These are phyloP conservation scores for Podospora pseudoanserina DNA, from an alignment of 495 filamentous ascomycete species.

Conservation along the genomic window DNA sequence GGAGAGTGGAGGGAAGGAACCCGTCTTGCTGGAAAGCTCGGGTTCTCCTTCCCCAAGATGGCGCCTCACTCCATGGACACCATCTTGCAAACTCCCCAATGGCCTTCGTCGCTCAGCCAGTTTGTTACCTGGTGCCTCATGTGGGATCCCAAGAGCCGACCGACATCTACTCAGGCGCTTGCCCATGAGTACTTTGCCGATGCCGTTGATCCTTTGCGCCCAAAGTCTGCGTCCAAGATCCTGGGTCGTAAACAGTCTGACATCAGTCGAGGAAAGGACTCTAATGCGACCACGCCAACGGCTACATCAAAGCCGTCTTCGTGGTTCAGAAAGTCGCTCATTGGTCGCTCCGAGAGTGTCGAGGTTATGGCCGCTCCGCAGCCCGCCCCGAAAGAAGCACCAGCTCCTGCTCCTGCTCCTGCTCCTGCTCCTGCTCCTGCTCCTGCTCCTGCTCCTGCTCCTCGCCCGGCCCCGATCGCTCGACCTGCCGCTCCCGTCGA, in stretches of 20 bases:
- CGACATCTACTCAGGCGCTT: constrained; percentile 90
- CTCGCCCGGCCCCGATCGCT: constrained; percentile 58
- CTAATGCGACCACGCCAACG: constrained; percentile 60
- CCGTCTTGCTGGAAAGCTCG: constrained; percentile 86
- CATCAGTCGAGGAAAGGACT: constrained; percentile 61
- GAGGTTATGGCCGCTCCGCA: constrained; percentile 34
- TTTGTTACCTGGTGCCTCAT: constrained; percentile 99
- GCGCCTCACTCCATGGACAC: constrained; percentile 95
- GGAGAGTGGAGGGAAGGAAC: constrained; percentile 98
- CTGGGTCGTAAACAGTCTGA: constrained; percentile 87
- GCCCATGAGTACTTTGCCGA: constrained; percentile 95
- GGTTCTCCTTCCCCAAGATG: constrained; percentile 99
- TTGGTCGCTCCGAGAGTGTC: constrained; percentile 54
- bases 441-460: constrained; percentile 27
- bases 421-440: constrained; percentile 29
- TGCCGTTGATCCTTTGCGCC: constrained; percentile 85
- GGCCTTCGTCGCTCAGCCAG: constrained; percentile 80
- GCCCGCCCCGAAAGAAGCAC: constrained; percentile 16
- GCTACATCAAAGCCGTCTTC: constrained; percentile 78
- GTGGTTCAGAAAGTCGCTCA: constrained; percentile 93
- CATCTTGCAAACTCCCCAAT: constrained; percentile 83
- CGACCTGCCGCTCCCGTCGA: constrained; percentile 50
- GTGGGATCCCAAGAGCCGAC: constrained; percentile 95
- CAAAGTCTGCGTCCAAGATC: constrained; percentile 82
- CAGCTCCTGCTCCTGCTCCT: constrained; percentile 11